Percentiles rank a stretch among this genome's conserved stretches.
phyloP scores from a whole-genome alignment of 1,139 yeast species.

The Starmera stellimalicola region DNA sequence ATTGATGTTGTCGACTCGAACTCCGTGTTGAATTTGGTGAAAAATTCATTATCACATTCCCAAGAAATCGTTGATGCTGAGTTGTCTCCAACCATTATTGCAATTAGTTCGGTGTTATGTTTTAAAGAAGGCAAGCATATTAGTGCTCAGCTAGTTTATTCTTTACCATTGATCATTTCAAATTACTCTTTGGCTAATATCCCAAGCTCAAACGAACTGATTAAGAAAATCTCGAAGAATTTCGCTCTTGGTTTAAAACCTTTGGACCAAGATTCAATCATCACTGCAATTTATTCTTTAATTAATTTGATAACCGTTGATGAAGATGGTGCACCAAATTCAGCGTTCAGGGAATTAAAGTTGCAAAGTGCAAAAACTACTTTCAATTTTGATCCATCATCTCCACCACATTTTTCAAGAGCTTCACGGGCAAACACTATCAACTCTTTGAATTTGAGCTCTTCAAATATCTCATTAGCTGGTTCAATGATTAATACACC shows the following conservation, averaged over 20 bases:
- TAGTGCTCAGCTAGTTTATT: conserved; percentile 20
- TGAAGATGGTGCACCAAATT: conserved; percentile 27
- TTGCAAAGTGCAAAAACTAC: conserved; percentile 20
- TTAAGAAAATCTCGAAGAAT: conserved; percentile 26
- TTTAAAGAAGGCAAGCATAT: conserved; percentile 29
- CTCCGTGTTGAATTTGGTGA: conserved; percentile 7
- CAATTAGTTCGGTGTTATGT: conserved; percentile 47
- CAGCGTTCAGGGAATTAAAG: conserved; percentile 25
- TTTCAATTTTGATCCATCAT: background rate
- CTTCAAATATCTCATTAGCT: background rate
- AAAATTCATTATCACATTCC: conserved; percentile 12
- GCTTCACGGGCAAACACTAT: conserved; percentile 11
- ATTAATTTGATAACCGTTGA: conserved; percentile 64
- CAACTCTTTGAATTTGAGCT: conserved; percentile 2
- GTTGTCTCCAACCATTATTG: conserved; percentile 40
- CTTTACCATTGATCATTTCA: conserved; percentile 21
- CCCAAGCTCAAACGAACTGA: conserved; percentile 15
- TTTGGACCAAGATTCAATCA: conserved; percentile 62
- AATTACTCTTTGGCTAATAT: conserved; percentile 28
- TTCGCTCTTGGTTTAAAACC: conserved; percentile 35
- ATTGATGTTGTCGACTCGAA: conserved; percentile 15
- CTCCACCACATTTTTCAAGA: background rate
- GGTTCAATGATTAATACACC: too few species aligned
- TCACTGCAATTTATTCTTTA: conserved; percentile 79
- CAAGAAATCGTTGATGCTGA: conserved; percentile 17